Percentiles rank a stretch among this genome's conserved stretches.
Evolutionary conservation across 331 rosid genomes (phyloP).

Genomic region (Pyrus hybrid): DNA sequence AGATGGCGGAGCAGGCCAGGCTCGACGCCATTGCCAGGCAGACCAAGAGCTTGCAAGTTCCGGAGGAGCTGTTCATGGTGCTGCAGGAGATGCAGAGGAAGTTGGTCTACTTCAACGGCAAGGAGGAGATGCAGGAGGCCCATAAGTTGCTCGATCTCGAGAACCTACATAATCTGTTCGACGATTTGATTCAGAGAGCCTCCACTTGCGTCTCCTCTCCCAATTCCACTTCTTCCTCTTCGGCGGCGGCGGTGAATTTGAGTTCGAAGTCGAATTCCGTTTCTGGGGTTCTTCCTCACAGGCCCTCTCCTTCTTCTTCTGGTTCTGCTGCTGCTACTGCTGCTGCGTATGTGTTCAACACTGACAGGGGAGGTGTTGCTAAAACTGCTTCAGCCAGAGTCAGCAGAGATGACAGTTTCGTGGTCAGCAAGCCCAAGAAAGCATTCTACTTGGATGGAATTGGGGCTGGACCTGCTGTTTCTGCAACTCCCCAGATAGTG

Average conservation of each 20-base stretch:
- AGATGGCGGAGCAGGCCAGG: slow-evolving; percentile 54
- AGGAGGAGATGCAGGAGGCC: slow-evolving; percentile 65
- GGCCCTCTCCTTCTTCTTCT: slow-evolving; percentile 9
- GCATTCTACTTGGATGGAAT: slow-evolving; percentile 35
- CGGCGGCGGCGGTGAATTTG: neutral
- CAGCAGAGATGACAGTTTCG: slow-evolving; percentile 67
- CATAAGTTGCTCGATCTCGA: slow-evolving; percentile 65
- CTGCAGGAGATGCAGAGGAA: slow-evolving; percentile 69
- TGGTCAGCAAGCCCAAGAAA: slow-evolving; percentile 39
- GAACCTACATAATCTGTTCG: slow-evolving; percentile 51
- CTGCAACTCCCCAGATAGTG: slow-evolving; percentile 43
- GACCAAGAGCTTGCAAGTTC: slow-evolving; percentile 38
- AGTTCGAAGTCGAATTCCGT: slow-evolving; percentile 18
- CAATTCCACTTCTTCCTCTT: neutral
- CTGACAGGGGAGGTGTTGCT: slow-evolving; percentile 20
- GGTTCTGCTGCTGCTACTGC: neutral
- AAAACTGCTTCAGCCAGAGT: slow-evolving; percentile 26
- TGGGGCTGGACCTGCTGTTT: slow-evolving; percentile 37
- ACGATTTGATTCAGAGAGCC: slow-evolving; percentile 73
- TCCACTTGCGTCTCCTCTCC: slow-evolving; percentile 51
- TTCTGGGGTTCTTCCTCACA: slow-evolving; percentile 5
- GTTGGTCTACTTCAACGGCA: slow-evolving; percentile 38
- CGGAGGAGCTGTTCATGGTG: slow-evolving; percentile 66
- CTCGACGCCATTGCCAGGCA: slow-evolving; percentile 48
- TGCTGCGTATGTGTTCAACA: slow-evolving; percentile 22